Base-by-base conservation (phyloP, 2,329 filamentous ascomycete genomes). In the Aspergillus sclerotialis region DNA sequence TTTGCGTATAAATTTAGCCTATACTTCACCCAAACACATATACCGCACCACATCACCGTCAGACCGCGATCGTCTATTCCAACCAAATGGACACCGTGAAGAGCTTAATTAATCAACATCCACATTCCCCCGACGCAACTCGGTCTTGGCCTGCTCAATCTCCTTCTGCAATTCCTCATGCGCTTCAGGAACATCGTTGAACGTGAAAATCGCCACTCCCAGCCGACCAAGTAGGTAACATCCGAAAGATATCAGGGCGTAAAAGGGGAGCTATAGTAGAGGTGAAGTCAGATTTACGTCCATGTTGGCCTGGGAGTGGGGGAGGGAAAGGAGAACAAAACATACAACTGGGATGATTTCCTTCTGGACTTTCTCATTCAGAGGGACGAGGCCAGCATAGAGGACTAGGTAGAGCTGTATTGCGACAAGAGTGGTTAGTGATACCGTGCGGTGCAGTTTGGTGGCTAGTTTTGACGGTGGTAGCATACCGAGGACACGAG, bases 131-230 rank as follows among this genome's bases (percentile, higher is more conserved):
- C 50, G 45, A 40, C 64, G 60, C 50, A 69, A 46, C 35, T 66
- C 60, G 32, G 58, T 50, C 48, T 63, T 64, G 38, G 65, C 62
- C 36, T 48, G 59, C 58, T 58, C 58, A 81, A 70, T 94, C 83
- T 96, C 84, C 51, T 68, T 71, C 74, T 92, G 87, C 51, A 98
- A 70, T 67, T 95, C 89, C 59, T 81, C 78, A 65, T 96, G 84
- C 33, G 92, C 92, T 42, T 86, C 76, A 35, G 90, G 89, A 31
- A 93, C 87, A 64, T 96, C 89, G 71, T 94, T 92, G 75, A 98
- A 98, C 37, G 87, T 94, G 59, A 94, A 73, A 51, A 98, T 85
- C 45, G 92, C 92, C 70, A 80, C 84, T 53, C 92, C 92, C 43
- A 98, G 82, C 52, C 87, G 86, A 69, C 83, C 87, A 45, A 98